A percentile compares a stretch with the other conserved stretches of the same genome.
These are phyloP conservation scores for Zygosaccharomyces rouxii DNA, from an alignment of 805 yeast genomes.

Conservation along the genomic window DNA sequence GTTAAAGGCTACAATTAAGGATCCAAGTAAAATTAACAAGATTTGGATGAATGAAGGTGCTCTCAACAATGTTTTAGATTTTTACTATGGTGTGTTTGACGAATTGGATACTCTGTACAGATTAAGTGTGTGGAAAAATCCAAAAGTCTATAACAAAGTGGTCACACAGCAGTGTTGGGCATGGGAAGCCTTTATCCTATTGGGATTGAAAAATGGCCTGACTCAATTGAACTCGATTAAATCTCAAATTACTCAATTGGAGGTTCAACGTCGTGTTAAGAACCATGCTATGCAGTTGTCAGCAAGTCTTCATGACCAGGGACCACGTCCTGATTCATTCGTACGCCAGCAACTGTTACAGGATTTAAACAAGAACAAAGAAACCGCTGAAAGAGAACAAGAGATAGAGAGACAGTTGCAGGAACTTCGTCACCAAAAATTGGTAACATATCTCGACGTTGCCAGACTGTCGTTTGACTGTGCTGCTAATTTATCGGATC, in stretches of 20 bases:
- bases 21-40: constrained; percentile 20
- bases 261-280: constrained; percentile 59
- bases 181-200: constrained; percentile 63
- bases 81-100: constrained; percentile 64
- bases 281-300: constrained; percentile 22
- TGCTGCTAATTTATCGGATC: constrained; percentile 44
- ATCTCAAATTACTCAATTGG: constrained; percentile 48
- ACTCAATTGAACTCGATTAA: constrained; percentile 40
- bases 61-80: constrained; percentile 47
- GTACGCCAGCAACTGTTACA: constrained; percentile 31
- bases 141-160: constrained; percentile 35
- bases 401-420: constrained; percentile 30
- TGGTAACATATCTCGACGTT: constrained; percentile 39
- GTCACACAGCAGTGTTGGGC: constrained; percentile 58
- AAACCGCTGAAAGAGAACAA: constrained; percentile 9
- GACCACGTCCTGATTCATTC: constrained; percentile 39
- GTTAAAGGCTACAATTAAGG: constrained; percentile 24
- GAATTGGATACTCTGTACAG: constrained; percentile 57
- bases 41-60: constrained; percentile 43
- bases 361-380: constrained; percentile 22
- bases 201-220: constrained; percentile 52
- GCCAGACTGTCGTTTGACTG: constrained; percentile 44
- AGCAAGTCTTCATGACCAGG: constrained; percentile 32
- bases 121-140: constrained; percentile 33
- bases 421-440: constrained; percentile 36